Base-by-base conservation (phyloP, 176 grass and related monocot genomes). In the Thinopyrum elongatum region DNA sequence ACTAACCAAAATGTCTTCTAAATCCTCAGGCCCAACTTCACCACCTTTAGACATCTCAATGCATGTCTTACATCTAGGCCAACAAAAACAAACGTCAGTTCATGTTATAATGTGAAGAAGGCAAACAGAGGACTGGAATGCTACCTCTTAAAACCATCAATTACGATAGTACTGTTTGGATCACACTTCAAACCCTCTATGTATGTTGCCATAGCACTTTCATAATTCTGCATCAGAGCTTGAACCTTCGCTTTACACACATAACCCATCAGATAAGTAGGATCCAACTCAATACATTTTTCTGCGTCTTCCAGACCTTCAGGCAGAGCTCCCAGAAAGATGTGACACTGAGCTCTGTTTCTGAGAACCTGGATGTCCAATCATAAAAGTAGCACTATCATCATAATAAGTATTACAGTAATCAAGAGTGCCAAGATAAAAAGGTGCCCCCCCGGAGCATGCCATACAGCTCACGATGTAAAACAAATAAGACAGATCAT, bases 281-380 rank as follows among this genome's bases (percentile, higher is more conserved):
- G 85, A 87, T 93, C 82, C 58, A 93, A 35, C 25, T 79, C 91
- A 74, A 93, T 81, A n/a, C 88, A 93, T 74, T 87, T 93, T 19
- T 82, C 77, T 17, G 88, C 88, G 82, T 93, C 91, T 42, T 82
- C 79, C 19, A 90, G 51, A 82, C 82, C 88, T 90, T 82, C 77
- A 34, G 87, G 46, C 9, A 90, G 74, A 68, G 67, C 78, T 75
- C 91, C 88, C 3, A 90, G 60, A 68, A 75, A 63, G n/a, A 84
- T 93, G 59, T 88, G 63, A 39, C 88, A 90, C 35, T 87, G 78
- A 85, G 91, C 88, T 77, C 88, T 85, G 46, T 90, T 93, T 35
- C 88, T 90, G 47, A 78, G 85, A 10, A 73, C 34, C 91, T 88
- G 65, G 38, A 64, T n/a, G 34, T 80, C 41, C 44, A 46, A 27